Conservation (phyloP, 2,329 filamentous ascomycete species). For the Corynespora cassiicola region DNA sequence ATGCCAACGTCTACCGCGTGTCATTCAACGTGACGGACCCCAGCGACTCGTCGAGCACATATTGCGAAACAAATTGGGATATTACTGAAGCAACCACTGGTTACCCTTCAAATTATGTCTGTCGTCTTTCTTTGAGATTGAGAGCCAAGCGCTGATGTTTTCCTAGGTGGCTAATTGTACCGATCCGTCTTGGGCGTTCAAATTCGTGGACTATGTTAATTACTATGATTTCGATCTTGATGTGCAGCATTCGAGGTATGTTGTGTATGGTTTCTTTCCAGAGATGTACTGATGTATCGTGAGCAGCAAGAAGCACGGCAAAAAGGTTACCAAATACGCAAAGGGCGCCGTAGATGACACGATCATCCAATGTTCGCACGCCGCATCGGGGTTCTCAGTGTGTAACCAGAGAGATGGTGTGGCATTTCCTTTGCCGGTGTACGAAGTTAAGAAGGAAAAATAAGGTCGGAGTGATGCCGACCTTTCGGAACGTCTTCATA, state of each 20-base stretch:
- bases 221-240: conserved; percentile 18
- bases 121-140: neutral
- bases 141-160: no score
- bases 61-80: conserved; percentile 14
- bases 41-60: conserved; percentile 7
- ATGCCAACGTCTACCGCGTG: conserved; percentile 12
- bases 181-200: conserved; percentile 14
- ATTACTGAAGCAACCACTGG: conserved; percentile 10
- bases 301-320: conserved; percentile 12
- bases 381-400: conserved; percentile 16
- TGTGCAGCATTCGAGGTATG: conserved; percentile 16
- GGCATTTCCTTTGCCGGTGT: conserved; percentile 14
- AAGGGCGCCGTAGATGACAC: conserved; percentile 9
- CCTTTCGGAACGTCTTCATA: no score
- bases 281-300: neutral
- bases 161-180: conserved; percentile 11
- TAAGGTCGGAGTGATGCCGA: no score
- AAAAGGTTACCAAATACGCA: conserved; percentile 8
- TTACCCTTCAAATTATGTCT: conserved; percentile 11
- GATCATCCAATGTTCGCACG: conserved; percentile 15
- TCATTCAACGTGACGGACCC: conserved; percentile 19
- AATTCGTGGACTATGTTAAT: conserved; percentile 13
- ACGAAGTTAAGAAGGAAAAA: conserved; percentile 6
- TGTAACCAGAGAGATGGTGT: conserved; percentile 16
- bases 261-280: neutral